Base-by-base conservation (phyloP, 2,329 filamentous ascomycete species). In the Cercospora sp. region DNA sequence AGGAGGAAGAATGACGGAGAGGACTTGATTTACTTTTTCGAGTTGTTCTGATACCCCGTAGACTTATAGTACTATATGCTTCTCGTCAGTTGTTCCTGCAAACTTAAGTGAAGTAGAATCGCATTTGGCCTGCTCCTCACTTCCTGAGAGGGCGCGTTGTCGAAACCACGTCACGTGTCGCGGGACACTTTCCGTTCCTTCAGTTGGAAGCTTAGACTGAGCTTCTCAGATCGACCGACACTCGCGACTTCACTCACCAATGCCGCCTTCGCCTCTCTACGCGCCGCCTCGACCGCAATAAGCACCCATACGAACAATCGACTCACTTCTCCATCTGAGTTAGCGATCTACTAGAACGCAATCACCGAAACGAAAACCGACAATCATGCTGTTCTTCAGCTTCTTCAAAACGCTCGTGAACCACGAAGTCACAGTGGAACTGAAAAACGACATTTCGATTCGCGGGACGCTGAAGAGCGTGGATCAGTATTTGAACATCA, bases 371-470 rank as follows among this genome's bases (percentile, higher is more conserved):
- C 2, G 13, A 18, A 37, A 37, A n/a, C 8, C 55, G 32, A 34
- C 53, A 24, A 67, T 28, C 7, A 72, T 73, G 72, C 70, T 73
- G 40, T 73, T 73, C 68, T 73, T 73, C 71, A 71, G 69, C 71
- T 73, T 73, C 65, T 73, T 73, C 70, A 73, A 73, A 66, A 73
- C 71, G 10, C 68, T 73, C 77, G 96, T 97, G 80, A 95, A 97
- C 85, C 91, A 95, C 75, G 90, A 96, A 85, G 94, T 99, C 78
- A 98, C 94, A 58, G 93, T 99, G 79, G 95, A 99, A 85, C 91
- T 99, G 80, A 99, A 99, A 84, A 99, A 99, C 81, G 95, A 99
- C 83, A 97, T 99, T 75, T 93, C 94, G 79, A 96, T 99, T 80
- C 92, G 92, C 76, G 95, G 95, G 73, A 96, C 90, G 40, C 86